phyloP scores from a whole-genome alignment of 495 filamentous ascomycete genomes.

The Lophium mytilinum region DNA sequence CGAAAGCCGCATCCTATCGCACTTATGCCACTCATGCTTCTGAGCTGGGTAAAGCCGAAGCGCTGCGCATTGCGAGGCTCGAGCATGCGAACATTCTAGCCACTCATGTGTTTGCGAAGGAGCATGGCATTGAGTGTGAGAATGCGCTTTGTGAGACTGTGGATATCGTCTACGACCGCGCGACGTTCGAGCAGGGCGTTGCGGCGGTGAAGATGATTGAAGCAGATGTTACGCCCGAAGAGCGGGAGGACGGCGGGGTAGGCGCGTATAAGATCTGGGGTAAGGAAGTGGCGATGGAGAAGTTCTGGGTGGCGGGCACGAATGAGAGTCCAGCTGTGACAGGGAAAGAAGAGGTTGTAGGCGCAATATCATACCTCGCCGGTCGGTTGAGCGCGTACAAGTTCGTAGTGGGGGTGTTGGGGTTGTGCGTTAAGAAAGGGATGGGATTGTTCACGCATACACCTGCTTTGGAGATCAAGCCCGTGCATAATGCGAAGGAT shows the following conservation, averaged over 20 bases:
- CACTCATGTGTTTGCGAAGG: slow-evolving; percentile 45
- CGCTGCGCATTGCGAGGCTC: slow-evolving; percentile 47
- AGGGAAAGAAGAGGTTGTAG: slow-evolving; percentile 26
- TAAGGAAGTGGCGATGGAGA: slow-evolving; percentile 39
- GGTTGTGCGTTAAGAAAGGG: slow-evolving; percentile 42
- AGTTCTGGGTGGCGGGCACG: slow-evolving; percentile 32
- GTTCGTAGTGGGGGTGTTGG: slow-evolving; percentile 53
- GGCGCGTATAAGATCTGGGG: slow-evolving; percentile 40
- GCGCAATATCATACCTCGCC: slow-evolving; percentile 51
- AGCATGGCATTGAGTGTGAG: slow-evolving; percentile 47
- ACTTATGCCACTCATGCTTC: slow-evolving; percentile 41
- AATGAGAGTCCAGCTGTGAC: slow-evolving; percentile 9
- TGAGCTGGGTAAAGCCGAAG: slow-evolving; percentile 36
- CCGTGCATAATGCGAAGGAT: slow-evolving; percentile 4
- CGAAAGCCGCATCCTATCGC: slow-evolving; percentile 55
- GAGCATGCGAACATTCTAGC: slow-evolving; percentile 51
- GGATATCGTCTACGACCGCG: slow-evolving; percentile 48
- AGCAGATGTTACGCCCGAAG: slow-evolving; percentile 30
- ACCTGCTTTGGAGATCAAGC: slow-evolving; percentile 39
- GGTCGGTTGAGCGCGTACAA: slow-evolving; percentile 59
- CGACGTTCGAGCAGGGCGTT: slow-evolving; percentile 38
- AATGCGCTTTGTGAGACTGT: slow-evolving; percentile 44
- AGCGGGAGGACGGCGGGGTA: slow-evolving; percentile 38
- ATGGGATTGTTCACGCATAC: slow-evolving; percentile 58
- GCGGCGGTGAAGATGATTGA: slow-evolving; percentile 40